A percentile compares a stretch with the other conserved stretches of the same genome.
phyloP scores from a whole-genome alignment of 805 yeast genomes.

The Yarrowia keelungensis region DNA sequence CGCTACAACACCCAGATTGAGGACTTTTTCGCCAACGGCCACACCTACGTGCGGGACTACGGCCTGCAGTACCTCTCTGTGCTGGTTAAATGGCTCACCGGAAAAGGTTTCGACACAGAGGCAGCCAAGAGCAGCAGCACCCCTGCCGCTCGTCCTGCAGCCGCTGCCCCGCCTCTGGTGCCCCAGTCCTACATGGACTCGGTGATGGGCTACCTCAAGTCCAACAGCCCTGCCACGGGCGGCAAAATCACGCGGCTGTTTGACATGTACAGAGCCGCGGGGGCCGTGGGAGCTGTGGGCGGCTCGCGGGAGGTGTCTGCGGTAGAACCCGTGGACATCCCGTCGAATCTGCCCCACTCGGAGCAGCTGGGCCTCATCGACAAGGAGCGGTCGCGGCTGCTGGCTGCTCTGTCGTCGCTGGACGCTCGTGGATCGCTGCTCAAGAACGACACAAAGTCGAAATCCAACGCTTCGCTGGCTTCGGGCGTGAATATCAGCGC shows the following conservation, averaged over 20 bases:
- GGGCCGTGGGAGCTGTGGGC: neutral
- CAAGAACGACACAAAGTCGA: conserved; percentile 11
- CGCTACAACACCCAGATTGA: conserved; percentile 52
- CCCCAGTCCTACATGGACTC: conserved; percentile 36
- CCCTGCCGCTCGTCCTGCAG: neutral
- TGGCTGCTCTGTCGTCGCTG: conserved; percentile 25
- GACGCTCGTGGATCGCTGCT: conserved; percentile 21
- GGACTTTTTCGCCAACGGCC: conserved; percentile 42
- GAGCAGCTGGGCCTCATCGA: conserved; percentile 30
- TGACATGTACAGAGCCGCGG: conserved; percentile 29
- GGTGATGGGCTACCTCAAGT: conserved; percentile 19
- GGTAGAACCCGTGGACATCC: conserved; percentile 6
- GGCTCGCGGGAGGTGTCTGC: neutral
- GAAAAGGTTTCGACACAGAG: conserved; percentile 16
- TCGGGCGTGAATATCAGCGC: conserved; percentile 5
- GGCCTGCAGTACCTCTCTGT: conserved; percentile 42
- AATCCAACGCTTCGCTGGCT: conserved; percentile 8
- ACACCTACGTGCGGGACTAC: conserved; percentile 40
- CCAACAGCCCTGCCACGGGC: conserved; percentile 23
- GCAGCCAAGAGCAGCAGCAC: neutral
- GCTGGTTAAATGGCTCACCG: conserved; percentile 28
- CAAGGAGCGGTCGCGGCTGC: conserved; percentile 13
- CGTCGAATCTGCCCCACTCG: neutral
- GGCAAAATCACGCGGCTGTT: conserved; percentile 28
- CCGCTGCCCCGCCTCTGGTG: neutral